These are phyloP conservation scores for Datura wrightii DNA, from an alignment of 257 asterid genomes.

Conservation along the genomic window DNA sequence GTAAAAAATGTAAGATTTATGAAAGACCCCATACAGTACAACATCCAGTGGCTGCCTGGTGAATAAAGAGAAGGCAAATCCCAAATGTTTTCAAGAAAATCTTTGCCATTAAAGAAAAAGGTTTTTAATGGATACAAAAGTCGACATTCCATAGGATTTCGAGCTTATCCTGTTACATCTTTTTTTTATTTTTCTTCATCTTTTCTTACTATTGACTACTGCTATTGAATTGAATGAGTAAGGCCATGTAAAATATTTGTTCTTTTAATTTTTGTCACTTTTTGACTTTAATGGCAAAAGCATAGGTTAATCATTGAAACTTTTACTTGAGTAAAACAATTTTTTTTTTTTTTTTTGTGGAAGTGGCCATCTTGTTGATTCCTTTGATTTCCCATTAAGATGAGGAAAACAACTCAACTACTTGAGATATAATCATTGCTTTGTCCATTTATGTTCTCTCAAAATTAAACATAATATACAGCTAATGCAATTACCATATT, in stretches of 20 bases:
- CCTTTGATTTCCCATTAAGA: conserved; percentile 22
- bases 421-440: conserved; percentile 32
- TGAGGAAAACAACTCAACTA: not conserved
- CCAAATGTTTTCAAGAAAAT: conserved; percentile 30
- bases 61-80: conserved; percentile 9
- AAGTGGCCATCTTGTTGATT: not conserved
- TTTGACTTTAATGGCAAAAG: conserved; percentile 54
- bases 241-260: conserved; percentile 43
- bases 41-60: not conserved
- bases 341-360: not conserved
- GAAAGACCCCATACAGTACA: not conserved
- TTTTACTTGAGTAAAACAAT: conserved; percentile 32
- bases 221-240: conserved; percentile 22
- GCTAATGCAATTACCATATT: conserved; percentile 25
- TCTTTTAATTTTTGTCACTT: conserved; percentile 46
- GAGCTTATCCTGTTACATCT: conserved; percentile 30
- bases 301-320: conserved; percentile 43
- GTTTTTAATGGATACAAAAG: conserved; percentile 6
- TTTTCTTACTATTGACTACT: not conserved
- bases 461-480: not conserved
- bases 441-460: not conserved
- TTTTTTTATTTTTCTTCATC: not conserved
- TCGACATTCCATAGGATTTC: conserved; percentile 43
- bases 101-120: not conserved
- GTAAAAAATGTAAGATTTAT: not conserved